These are phyloP conservation scores for Fusarium pilosicola DNA, from an alignment of 2,329 filamentous ascomycete species.

Conservation along the genomic window DNA sequence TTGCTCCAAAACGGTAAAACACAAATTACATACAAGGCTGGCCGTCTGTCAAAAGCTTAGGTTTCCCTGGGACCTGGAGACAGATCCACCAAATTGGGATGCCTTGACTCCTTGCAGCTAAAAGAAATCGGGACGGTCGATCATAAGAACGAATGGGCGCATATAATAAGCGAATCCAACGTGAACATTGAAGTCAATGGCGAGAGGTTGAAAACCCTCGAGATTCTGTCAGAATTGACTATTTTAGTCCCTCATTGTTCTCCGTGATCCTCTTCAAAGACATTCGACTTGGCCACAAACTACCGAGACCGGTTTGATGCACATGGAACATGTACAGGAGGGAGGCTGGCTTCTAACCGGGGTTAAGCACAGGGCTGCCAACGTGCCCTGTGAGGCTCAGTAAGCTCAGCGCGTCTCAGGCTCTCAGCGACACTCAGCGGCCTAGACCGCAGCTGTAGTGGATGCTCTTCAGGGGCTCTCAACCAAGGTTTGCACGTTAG, in stretches of 20 bases:
- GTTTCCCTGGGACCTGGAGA: slow-evolving; percentile 28
- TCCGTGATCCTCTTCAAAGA: slow-evolving; percentile 5
- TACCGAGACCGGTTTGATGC: slow-evolving; percentile 30
- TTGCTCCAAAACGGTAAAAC: slow-evolving; percentile 33
- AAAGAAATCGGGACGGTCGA: slow-evolving; percentile 28
- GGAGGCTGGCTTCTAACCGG: slow-evolving; percentile 23
- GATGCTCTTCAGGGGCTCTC: slow-evolving; percentile 35
- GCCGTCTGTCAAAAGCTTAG: slow-evolving; percentile 31
- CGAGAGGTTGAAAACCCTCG: not conserved
- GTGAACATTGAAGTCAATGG: not conserved
- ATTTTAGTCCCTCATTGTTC: not conserved
- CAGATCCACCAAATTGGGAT: slow-evolving; percentile 32
- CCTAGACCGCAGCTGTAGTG: slow-evolving; percentile 15
- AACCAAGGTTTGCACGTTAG: slow-evolving; percentile 9
- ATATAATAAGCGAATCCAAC: slow-evolving; percentile 16
- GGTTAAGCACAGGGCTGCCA: slow-evolving; percentile 21
- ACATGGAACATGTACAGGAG: slow-evolving; percentile 28
- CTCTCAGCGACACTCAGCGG: slow-evolving; percentile 17
- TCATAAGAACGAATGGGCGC: slow-evolving; percentile 18
- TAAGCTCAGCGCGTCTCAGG: slow-evolving; percentile 12
- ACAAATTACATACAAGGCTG: slow-evolving; percentile 35
- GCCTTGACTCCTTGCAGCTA: slow-evolving; percentile 33
- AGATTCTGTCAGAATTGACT: not conserved
- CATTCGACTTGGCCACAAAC: slow-evolving; percentile 17
- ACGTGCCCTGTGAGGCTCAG: slow-evolving; percentile 35